Base-by-base conservation (phyloP, 1,284 basidiomycete genomes). In the Trichosporon inkin region DNA sequence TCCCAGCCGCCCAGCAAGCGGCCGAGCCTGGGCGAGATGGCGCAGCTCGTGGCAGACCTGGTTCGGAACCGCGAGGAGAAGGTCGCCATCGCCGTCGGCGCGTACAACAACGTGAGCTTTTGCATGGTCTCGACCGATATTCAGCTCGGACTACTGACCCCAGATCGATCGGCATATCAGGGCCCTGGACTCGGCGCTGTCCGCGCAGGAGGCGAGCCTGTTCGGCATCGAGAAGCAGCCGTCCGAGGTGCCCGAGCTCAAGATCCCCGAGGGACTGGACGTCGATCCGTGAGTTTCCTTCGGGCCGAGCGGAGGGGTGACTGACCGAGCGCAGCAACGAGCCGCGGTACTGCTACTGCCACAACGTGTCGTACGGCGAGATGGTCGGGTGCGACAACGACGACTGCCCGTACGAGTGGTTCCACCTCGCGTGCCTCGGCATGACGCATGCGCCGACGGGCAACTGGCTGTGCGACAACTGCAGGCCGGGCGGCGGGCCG, bases 331-430 rank as follows among this genome's bases (percentile, higher is more conserved):
- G 17, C 61, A 49, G 68, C 1, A 80, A 80, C 63, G 81, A 82
- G 66, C 81, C 81, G 34, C 74, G 71, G 24, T 82, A 81, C 67
- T 82, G 81, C 67, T 81, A 80, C 68, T 82, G 81, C 68, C 68
- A 81, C 53, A 70, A 79, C 40, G 79, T 81, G 19, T 80, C 78
- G 2, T 80, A 75, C 52, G 81, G 81, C 49, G 67, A 80, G 55
- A 56, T 53, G 13, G 20, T 49, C n/a, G 60, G 57, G 10, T 67
- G 67, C 58, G 73, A 82, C 70, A 81, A 82, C 68, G 79, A 81
- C 19, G 80, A 82, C 55, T 82, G 81, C 62, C 73, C 76, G 1
- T 62, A 76, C 56, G 80, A 81, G 64, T 82, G 81, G 79, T 79
- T 78, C 67, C 78, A 79, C 56, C 70, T 78, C 13, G 53, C 62